phyloP scores from a whole-genome alignment of 2,329 filamentous ascomycete species.

The Stagonosporopsis chrysanthemi region DNA sequence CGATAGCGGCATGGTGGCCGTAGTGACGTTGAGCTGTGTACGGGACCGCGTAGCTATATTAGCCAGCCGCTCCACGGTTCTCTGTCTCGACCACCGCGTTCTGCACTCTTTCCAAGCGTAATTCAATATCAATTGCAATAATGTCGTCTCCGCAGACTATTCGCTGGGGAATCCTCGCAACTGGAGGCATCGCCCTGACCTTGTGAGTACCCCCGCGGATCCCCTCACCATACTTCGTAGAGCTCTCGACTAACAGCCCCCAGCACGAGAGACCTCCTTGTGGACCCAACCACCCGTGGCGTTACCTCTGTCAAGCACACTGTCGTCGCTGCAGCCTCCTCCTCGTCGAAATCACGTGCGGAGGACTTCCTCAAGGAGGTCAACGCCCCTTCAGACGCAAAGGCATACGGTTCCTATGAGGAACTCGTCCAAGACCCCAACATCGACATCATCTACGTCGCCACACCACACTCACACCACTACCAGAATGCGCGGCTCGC shows the following conservation, averaged over 20 bases:
- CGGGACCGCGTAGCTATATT: conserved; percentile 15
- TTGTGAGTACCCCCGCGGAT: conserved; percentile 45
- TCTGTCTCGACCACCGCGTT: not conserved
- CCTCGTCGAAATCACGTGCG: conserved; percentile 73
- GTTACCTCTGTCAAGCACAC: conserved; percentile 78
- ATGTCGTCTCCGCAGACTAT: conserved; percentile 50
- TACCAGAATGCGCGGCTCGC: conserved; percentile 91
- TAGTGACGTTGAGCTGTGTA: conserved; percentile 19
- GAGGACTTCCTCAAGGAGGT: conserved; percentile 75
- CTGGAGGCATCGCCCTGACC: conserved; percentile 57
- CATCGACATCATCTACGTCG: conserved; percentile 87
- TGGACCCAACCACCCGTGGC: conserved; percentile 72
- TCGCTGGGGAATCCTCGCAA: conserved; percentile 58
- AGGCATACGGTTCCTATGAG: conserved; percentile 80
- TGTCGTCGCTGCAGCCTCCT: conserved; percentile 81
- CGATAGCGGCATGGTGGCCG: conserved; percentile 7
- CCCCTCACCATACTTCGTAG: conserved; percentile 6
- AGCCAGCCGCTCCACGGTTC: conserved; percentile 7
- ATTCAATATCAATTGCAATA: conserved; percentile 5
- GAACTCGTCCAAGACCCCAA: conserved; percentile 80
- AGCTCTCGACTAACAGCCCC: conserved; percentile 14
- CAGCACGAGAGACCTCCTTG: conserved; percentile 75
- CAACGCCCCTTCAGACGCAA: conserved; percentile 71
- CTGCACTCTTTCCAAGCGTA: not conserved
- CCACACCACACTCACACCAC: conserved; percentile 90